Evolutionary conservation across 768 basidiomycete genomes (phyloP).

Genomic region (Suillus sp.): DNA sequence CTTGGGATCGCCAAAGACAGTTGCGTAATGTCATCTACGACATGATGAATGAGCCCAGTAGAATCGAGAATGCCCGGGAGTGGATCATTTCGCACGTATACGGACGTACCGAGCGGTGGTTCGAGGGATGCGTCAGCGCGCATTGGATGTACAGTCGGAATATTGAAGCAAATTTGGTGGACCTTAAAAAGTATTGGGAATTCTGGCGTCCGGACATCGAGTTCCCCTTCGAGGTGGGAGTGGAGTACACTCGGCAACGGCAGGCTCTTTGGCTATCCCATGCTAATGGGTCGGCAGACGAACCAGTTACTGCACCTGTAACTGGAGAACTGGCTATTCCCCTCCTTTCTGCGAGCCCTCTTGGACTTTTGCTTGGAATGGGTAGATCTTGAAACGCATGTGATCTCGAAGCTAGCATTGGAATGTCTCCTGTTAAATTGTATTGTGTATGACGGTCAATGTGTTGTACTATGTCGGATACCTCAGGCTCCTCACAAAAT

Average conservation of each 20-base stretch:
- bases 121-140: conserved; percentile 29
- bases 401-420: background rate
- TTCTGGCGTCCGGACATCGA: conserved; percentile 25
- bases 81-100: conserved; percentile 34
- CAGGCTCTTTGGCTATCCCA: conserved; percentile 1
- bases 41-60: conserved; percentile 22
- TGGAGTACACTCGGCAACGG: conserved; percentile 6
- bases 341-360: conserved; percentile 3
- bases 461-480: conserved; percentile 3
- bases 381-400: background rate
- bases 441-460: background rate
- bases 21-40: conserved; percentile 25
- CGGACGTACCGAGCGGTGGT: conserved; percentile 35
- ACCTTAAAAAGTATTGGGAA: conserved; percentile 29
- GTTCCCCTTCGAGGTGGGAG: conserved; percentile 22
- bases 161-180: conserved; percentile 26
- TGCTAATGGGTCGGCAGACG: background rate
- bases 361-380: conserved; percentile 7
- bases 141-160: conserved; percentile 31
- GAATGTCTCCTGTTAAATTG: background rate
- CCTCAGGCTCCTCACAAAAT: background rate
- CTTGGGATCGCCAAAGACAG: conserved; percentile 26
- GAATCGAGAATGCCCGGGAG: conserved; percentile 19
- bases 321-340: conserved; percentile 2
- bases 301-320: conserved; percentile 4